Percentiles rank a stretch among this genome's conserved stretches.
Conservation (phyloP, 2,329 filamentous ascomycete species). For the Tolypocladium tropicale region DNA sequence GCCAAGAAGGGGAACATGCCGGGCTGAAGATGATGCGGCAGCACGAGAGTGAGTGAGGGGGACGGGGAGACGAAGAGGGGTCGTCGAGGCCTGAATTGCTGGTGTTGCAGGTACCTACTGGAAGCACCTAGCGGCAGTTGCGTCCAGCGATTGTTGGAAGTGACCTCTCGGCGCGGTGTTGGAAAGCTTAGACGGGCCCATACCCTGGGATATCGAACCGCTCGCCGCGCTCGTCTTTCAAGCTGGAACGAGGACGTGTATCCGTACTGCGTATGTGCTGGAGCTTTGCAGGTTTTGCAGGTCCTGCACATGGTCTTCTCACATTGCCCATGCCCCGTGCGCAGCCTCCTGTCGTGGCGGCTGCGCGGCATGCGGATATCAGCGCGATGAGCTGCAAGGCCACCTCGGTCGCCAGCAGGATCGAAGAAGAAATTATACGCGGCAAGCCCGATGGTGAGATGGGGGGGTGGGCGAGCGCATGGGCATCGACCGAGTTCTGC, state of each 20-base stretch:
- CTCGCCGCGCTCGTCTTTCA: too few species aligned
- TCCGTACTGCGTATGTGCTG: neutral
- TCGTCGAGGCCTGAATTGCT: neutral
- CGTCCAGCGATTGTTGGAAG: neutral
- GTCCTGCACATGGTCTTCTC: neutral
- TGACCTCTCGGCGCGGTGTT: too few species aligned
- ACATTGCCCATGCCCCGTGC: neutral
- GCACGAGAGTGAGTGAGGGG: neutral
- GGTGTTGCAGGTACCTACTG: neutral
- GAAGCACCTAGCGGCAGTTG: neutral
- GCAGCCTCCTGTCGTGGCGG: neutral
- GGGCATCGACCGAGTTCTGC: neutral
- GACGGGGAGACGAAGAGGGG: neutral
- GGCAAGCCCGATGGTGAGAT: slow-evolving; percentile 7
- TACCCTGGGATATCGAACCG: too few species aligned
- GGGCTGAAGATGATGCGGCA: neutral
- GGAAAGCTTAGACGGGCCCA: too few species aligned
- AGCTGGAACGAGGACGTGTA: too few species aligned
- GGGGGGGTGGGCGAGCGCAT: slow-evolving; percentile 1
- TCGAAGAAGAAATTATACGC: slow-evolving; percentile 1
- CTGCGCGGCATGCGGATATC: neutral
- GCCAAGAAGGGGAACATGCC: neutral
- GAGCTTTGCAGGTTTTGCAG: neutral
- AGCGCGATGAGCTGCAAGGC: neutral
- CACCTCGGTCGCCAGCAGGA: neutral